Percentiles rank a stretch among this genome's conserved stretches.
phyloP scores from a whole-genome alignment of 73 alveolate species.

The Paramecium pentaurelia region DNA sequence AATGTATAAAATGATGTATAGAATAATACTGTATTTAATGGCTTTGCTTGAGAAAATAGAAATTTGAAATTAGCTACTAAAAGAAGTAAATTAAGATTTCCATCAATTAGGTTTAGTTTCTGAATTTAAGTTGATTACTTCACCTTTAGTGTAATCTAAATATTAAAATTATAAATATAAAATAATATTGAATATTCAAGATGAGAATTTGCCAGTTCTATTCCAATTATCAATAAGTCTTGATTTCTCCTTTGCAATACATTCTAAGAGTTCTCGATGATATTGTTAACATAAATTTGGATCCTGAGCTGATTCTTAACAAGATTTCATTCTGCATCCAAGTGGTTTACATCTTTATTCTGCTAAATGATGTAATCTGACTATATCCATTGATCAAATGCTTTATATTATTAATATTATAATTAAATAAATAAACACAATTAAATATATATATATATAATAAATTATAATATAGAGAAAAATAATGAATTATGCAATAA shows the following conservation, averaged over 20 bases:
- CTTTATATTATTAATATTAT: neutral
- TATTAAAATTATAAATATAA: neutral
- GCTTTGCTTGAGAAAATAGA: constrained; percentile 78
- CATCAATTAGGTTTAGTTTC: constrained; percentile 52
- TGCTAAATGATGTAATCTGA: constrained; percentile 42
- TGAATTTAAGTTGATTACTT: neutral
- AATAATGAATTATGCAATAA: neutral
- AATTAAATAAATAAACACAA: neutral
- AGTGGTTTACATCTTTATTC: constrained; percentile 45
- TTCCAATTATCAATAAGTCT: constrained; percentile 1
- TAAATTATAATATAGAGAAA: neutral
- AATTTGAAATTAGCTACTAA: constrained; percentile 94
- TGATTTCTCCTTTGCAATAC: neutral
- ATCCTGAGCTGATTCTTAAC: constrained; percentile 30
- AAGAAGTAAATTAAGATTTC: constrained; percentile 79
- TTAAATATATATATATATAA: neutral
- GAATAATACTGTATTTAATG: constrained; percentile 83
- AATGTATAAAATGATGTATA: constrained; percentile 34
- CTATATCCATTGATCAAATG: neutral
- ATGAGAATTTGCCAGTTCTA: constrained; percentile 34
- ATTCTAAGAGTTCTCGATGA: constrained; percentile 42
- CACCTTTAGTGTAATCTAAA: neutral
- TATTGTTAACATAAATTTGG: neutral
- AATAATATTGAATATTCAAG: neutral
- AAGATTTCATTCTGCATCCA: constrained; percentile 46